Base-by-base conservation (phyloP, 2,329 filamentous ascomycete genomes). In the Clonostachys solani region DNA sequence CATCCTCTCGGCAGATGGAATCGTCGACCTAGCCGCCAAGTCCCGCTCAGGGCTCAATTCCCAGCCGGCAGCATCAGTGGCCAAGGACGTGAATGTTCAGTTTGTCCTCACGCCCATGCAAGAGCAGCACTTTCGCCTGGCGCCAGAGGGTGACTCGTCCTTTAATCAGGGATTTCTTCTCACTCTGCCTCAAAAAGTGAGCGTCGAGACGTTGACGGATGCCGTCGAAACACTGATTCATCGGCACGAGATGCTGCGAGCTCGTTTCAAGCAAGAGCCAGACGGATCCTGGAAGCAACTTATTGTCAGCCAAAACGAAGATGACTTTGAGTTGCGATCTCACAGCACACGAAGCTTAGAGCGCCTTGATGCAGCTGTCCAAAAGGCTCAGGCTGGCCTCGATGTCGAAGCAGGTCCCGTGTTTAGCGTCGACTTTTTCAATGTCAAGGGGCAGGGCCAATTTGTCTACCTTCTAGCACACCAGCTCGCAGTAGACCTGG, bases 61-160 rank as follows among this genome's bases (percentile, higher is more conserved):
- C 18, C 18, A 19, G 18, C 18, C 18, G 18, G 18, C 18, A 19
- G 18, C 18, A 19, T 55, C 57, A 0, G 53, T 75, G 2, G 68
- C 69, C 0, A 73, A 73, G 0, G 67, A 74, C 16, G 73, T 75
- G 48, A 56, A 62, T n/a, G 56, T 73, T 33, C 72, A 71, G 47
- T 52, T 52, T 37, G 46, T 43, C 4, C 35, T 45, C 40, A 42
- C 23, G 43, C 47, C 50, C 9, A 46, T 51, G 23, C 43, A 51
- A 29, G 47, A 50, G 36, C 19, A 40, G 6, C 36, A 33, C 36
- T 29, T 45, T n/a, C n/a, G 23, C 12, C 44, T 45, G 18, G 16
- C 15, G 8, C 34, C 44, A 17, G 18, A 13, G 12, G 18, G 18
- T 19, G 19, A 17, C 12, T 19, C 41, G 5, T 23, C n/a, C 19